These are phyloP conservation scores for Cercospora zeae-maydis DNA, from an alignment of 2,329 filamentous ascomycete species.

Conservation along the genomic window DNA sequence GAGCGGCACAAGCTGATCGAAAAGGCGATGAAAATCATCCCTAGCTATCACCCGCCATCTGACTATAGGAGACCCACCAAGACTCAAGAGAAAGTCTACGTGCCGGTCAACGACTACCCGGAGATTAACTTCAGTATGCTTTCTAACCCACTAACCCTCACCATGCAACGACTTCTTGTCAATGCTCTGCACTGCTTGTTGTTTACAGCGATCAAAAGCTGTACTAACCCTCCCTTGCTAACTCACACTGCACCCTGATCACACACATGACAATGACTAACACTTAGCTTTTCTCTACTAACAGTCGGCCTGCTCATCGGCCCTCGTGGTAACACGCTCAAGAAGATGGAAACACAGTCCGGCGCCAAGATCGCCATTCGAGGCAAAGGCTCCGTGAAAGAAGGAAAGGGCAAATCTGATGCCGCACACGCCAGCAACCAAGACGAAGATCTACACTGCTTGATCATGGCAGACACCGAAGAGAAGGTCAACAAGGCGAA, in stretches of 20 bases:
- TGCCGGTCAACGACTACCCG: constrained; percentile 99
- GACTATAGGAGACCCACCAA: constrained; percentile 98
- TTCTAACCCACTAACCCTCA: constrained; percentile 80
- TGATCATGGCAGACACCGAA: constrained; percentile 99
- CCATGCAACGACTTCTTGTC: constrained; percentile 25
- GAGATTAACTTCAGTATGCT: constrained; percentile 99
- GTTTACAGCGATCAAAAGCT: constrained; percentile 36
- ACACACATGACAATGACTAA: constrained; percentile 49
- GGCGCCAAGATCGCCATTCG: constrained; percentile 98
- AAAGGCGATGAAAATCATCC: constrained; percentile 98
- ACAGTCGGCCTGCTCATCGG: constrained; percentile 99
- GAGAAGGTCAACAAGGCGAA: constrained; percentile 99
- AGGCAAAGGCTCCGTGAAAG: constrained; percentile 98
- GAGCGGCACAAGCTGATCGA: constrained; percentile 98
- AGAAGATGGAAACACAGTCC: constrained; percentile 99
- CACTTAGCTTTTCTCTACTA: constrained; percentile 78
- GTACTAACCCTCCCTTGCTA: constrained; percentile 34
- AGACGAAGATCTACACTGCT: constrained; percentile 96
- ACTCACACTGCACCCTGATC: constrained; percentile 25
- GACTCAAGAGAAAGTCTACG: constrained; percentile 99
- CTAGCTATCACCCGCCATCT: constrained; percentile 97
- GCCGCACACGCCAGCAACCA: constrained; percentile 99
- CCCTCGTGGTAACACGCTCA: constrained; percentile 98
- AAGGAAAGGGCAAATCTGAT: constrained; percentile 98
- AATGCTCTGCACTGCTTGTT: constrained; percentile 22